phyloP scores from a whole-genome alignment of 257 asterid species.

The Solanum tarapatanum region DNA sequence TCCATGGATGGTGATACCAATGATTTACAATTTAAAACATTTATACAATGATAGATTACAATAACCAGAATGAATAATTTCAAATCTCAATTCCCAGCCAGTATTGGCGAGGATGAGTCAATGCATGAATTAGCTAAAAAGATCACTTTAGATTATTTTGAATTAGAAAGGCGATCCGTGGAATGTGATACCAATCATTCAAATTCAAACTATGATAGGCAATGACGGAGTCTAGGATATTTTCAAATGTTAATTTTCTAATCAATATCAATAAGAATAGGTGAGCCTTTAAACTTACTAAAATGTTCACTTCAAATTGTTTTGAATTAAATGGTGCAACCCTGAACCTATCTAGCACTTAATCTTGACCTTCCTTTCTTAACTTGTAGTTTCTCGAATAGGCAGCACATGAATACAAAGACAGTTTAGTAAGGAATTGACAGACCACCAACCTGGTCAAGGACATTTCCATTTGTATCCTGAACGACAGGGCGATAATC shows the following conservation, averaged over 20 bases:
- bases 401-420: neutral
- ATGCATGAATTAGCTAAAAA: neutral
- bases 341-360: neutral
- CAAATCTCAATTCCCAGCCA: neutral
- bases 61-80: neutral
- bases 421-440: neutral
- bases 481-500: constrained; percentile 94
- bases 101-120: neutral
- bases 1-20: neutral
- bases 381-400: neutral
- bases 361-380: neutral
- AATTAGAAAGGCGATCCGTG: neutral
- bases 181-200: neutral
- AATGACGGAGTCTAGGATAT: neutral
- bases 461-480: constrained; percentile 88
- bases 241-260: neutral
- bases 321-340: neutral
- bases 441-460: constrained; percentile 64
- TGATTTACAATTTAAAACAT: neutral
- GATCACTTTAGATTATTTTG: neutral
- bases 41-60: neutral
- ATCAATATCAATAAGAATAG: neutral
- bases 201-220: neutral
- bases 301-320: neutral
- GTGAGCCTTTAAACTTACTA: neutral